These are phyloP conservation scores for Rubia occidens DNA, from an alignment of 305 asterid species.

Conservation along the genomic window DNA sequence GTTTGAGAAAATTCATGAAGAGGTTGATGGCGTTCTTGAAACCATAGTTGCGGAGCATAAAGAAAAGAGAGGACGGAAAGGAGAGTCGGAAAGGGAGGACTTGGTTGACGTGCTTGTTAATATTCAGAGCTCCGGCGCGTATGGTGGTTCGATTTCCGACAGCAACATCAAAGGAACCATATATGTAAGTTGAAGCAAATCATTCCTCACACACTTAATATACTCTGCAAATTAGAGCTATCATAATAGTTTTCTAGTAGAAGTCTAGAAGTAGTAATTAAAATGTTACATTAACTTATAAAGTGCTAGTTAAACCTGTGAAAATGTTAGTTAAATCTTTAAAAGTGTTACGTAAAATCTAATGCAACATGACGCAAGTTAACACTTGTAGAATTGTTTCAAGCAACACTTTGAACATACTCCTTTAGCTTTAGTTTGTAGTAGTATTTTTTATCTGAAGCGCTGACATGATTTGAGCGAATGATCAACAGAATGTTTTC, in stretches of 20 bases:
- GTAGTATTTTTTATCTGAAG: too few species aligned
- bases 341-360: too few species aligned
- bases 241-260: too few species aligned
- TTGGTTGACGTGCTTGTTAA: slow-evolving; percentile 7
- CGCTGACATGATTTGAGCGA: background rate
- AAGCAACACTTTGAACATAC: too few species aligned
- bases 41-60: slow-evolving; percentile 1
- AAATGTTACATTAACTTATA: too few species aligned
- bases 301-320: too few species aligned
- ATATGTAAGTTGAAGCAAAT: background rate
- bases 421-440: too few species aligned
- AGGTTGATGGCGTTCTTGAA: slow-evolving; percentile 5
- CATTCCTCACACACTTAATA: background rate
- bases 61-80: background rate
- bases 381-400: too few species aligned
- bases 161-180: slow-evolving; percentile 9
- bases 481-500: background rate
- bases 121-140: background rate
- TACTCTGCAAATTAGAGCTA: too few species aligned
- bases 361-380: too few species aligned
- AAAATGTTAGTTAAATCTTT: too few species aligned
- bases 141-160: background rate
- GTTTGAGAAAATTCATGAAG: background rate
- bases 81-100: slow-evolving; percentile 9
- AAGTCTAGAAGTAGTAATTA: too few species aligned